Base-by-base conservation (phyloP, 257 asterid genomes). In the Paraleonurus japonicus region DNA sequence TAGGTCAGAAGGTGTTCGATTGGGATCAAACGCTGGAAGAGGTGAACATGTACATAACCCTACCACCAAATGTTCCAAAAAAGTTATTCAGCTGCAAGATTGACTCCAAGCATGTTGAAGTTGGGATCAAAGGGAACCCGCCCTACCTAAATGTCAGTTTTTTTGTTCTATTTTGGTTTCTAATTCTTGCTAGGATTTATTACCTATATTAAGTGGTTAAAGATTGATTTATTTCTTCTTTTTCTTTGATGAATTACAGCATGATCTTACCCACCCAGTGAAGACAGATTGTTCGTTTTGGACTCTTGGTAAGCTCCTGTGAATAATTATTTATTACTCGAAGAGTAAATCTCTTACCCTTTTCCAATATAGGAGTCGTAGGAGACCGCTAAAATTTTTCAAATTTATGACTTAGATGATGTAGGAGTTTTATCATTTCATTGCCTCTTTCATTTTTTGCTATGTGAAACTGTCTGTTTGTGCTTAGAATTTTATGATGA, bases 21-120 rank as follows among this genome's bases (percentile, higher is more conserved):
- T 95, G 99, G 99, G 99, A 95, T 70, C 99, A 95, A 78, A 95
- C 97, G 54, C 84, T 95, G 74, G 99, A 95, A 65, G 99, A 95
- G 79, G 95, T 89, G 82, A 95, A 95, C 75, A 88, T 95, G 79
- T 95, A 92, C 88, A 88, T 95, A 65, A 81, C 75, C 6, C 94
- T 92, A 58, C 99, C 98, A 12, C 82, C 85, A 22, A 80, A 87
- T 79, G 96, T 95, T 73, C 96, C 98, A 1, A 92, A 83, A 83
- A 92, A 95, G 89, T 79, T 92, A 8, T 92, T 95, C 73, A 71
- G 74, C 65, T 80, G 97, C 82, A 95, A 83, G 70, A 82, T 88
- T 73, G 88, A 85, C 12, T 84, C 97, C 66, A 92, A 88, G 77
- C 99, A 82, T 72, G 78, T 92, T 75, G 96, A 92, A 85, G 88